Conservation (phyloP, 345 rosid species). For the Triadica sebifera region DNA sequence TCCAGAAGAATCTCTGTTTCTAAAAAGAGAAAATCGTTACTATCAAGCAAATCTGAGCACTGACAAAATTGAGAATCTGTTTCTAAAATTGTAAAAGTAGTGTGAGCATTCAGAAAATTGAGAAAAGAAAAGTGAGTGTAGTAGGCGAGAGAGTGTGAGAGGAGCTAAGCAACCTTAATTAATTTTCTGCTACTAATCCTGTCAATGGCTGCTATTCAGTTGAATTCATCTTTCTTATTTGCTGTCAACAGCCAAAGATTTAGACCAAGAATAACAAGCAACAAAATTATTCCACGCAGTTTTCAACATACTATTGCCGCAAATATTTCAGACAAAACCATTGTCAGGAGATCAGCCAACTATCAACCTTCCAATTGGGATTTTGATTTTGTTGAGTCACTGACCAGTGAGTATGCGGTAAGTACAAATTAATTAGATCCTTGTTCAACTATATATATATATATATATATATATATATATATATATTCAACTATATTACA, state of each 20-base stretch:
- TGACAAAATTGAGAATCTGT: too few relatives aligned
- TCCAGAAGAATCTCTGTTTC: too few relatives aligned
- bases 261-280: conserved; percentile 15
- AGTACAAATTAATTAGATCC: background rate
- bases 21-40: too few relatives aligned
- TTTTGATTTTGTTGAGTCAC: conserved; percentile 7
- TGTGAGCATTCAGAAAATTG: too few relatives aligned
- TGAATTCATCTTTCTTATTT: background rate
- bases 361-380: background rate
- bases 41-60: too few relatives aligned
- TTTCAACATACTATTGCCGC: background rate
- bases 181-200: too few relatives aligned
- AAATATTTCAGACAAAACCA: background rate
- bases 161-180: too few relatives aligned
- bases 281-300: background rate
- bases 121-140: too few relatives aligned
- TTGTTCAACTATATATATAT: background rate
- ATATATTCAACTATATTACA: too few relatives aligned
- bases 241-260: background rate
- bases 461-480: too few relatives aligned
- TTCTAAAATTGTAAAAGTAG: too few relatives aligned
- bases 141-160: too few relatives aligned
- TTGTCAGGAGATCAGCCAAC: conserved; percentile 4
- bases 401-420: conserved; percentile 6
- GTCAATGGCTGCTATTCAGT: background rate